Percentiles rank a stretch among this genome's conserved stretches.
Evolutionary conservation across 2,329 filamentous ascomycete species (phyloP).

Genomic region (Zymoseptoria ardabiliae): DNA sequence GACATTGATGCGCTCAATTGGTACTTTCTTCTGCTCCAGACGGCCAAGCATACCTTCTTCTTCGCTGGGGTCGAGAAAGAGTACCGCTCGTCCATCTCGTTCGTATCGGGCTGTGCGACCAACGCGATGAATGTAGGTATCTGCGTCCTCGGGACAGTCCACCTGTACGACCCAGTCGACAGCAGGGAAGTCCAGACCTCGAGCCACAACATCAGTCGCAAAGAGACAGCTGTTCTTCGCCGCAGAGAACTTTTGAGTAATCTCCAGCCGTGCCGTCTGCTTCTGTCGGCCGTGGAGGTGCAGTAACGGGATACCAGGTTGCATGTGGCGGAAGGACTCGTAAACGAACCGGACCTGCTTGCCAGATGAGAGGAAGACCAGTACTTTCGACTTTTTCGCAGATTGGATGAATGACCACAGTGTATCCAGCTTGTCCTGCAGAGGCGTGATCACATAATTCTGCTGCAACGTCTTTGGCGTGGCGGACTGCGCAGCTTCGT

Average conservation of each 20-base stretch:
- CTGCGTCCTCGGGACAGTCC: conserved; percentile 93
- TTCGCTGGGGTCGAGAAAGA: conserved; percentile 89
- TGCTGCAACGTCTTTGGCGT: conserved; percentile 82
- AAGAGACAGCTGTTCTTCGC: conserved; percentile 84
- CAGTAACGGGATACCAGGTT: conserved; percentile 85
- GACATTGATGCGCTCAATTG: conserved; percentile 78
- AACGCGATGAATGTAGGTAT: conserved; percentile 96
- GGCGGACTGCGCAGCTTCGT: conserved; percentile 70
- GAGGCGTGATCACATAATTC: conserved; percentile 78
- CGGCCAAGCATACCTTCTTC: conserved; percentile 84
- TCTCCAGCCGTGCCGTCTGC: conserved; percentile 78
- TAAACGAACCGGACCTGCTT: conserved; percentile 97
- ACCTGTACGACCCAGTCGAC: conserved; percentile 99
- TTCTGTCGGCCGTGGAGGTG: conserved; percentile 94
- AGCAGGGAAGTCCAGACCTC: conserved; percentile 89
- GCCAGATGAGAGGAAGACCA: conserved; percentile 89
- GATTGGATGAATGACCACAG: conserved; percentile 87
- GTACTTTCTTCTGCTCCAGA: conserved; percentile 82
- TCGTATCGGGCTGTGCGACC: conserved; percentile 92
- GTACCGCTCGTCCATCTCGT: conserved; percentile 73
- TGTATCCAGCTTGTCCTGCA: conserved; percentile 84
- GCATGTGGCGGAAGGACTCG: conserved; percentile 84
- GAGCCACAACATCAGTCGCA: conserved; percentile 88
- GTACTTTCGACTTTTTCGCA: conserved; percentile 87
- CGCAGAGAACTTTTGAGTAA: conserved; percentile 73